Percentiles rank a stretch among this genome's conserved stretches.
Conservation (phyloP, 176 grass and related monocot species). For the Avena sativa region DNA sequence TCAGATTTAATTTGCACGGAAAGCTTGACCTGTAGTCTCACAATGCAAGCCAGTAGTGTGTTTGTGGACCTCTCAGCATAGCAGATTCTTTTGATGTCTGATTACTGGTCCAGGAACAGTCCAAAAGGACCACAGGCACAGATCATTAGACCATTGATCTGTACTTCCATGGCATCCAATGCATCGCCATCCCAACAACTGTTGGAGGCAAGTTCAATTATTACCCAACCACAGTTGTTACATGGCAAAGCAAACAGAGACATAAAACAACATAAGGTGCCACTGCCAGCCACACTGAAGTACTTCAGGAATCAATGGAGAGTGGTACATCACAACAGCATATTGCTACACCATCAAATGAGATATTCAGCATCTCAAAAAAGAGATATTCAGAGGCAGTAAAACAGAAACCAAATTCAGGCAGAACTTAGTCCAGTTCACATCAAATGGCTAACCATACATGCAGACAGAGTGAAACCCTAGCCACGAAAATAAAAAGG, state of each 20-base stretch:
- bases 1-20: conserved; percentile 28
- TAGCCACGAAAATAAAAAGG: conserved; percentile 1
- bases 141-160: conserved; percentile 41
- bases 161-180: conserved; percentile 63
- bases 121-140: conserved; percentile 46
- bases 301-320: conserved; percentile 37
- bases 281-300: conserved; percentile 27
- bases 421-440: conserved; percentile 31
- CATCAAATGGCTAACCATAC: conserved; percentile 19
- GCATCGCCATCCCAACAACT: conserved; percentile 46
- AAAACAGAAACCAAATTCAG: conserved; percentile 19
- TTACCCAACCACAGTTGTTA: conserved; percentile 27
- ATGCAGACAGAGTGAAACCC: conserved; percentile 28
- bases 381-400: not conserved
- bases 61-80: conserved; percentile 14
- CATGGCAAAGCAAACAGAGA: conserved; percentile 2
- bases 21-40: conserved; percentile 27
- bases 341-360: not conserved
- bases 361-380: not conserved
- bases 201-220: conserved; percentile 39
- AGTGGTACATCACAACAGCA: conserved; percentile 36
- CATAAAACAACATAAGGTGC: not conserved
- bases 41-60: conserved; percentile 23
- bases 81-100: conserved; percentile 29
- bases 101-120: conserved; percentile 31